Percentiles rank a stretch among this genome's conserved stretches.
Evolutionary conservation across 129 eudicot genomes (phyloP).

Genomic region (Flaveria sonorensis): DNA sequence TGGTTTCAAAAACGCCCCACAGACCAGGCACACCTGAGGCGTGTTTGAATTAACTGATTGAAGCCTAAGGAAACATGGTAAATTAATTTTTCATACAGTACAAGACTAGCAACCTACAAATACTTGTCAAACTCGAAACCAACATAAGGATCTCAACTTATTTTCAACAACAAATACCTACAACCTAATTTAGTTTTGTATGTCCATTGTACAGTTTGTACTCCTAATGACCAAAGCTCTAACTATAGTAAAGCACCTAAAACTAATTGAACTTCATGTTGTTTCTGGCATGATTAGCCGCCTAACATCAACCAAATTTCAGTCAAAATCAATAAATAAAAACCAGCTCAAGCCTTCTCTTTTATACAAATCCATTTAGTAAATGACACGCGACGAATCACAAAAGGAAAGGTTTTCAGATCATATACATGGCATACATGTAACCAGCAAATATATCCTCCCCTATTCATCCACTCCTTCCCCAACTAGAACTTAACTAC

Average conservation of each 20-base stretch:
- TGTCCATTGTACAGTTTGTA: slow-evolving; percentile 1
- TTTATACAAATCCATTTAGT: not conserved
- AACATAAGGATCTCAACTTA: not conserved
- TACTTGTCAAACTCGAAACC: slow-evolving; percentile 4
- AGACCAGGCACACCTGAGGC: not conserved
- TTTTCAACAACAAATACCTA: slow-evolving; percentile 12
- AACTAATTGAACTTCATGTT: not conserved
- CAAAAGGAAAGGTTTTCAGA: slow-evolving; percentile 9
- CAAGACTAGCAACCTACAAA: slow-evolving; percentile 6
- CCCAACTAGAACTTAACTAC: slow-evolving; percentile 8
- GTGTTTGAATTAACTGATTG: not conserved
- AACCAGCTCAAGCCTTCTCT: slow-evolving; percentile 11
- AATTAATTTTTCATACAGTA: not conserved
- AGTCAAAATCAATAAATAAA: slow-evolving; percentile 10
- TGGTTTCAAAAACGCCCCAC: not conserved
- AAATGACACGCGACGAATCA: slow-evolving; percentile 4
- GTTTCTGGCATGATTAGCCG: not conserved
- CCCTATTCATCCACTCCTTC: not conserved
- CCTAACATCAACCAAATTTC: not conserved
- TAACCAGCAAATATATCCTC: not conserved
- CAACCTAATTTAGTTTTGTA: slow-evolving; percentile 10
- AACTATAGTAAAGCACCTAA: not conserved
- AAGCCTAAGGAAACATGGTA: slow-evolving; percentile 20
- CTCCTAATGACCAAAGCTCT: slow-evolving; percentile 4
- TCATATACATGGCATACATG: not conserved